These are phyloP conservation scores for Pseudocercospora vitis DNA, from an alignment of 2,329 filamentous ascomycete species.

Conservation along the genomic window DNA sequence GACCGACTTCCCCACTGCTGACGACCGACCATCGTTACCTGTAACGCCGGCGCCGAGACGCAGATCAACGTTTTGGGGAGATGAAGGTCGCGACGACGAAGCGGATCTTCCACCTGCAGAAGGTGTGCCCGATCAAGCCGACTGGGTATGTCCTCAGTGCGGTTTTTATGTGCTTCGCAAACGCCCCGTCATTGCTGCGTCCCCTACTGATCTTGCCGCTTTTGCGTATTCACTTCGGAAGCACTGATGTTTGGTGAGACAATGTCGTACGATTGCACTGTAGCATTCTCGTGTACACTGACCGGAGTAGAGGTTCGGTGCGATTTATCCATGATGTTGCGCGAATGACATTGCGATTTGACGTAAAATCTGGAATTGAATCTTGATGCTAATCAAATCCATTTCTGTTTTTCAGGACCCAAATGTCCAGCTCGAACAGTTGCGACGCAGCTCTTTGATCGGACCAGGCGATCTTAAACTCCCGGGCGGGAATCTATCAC, in stretches of 20 bases:
- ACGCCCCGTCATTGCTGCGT: not conserved
- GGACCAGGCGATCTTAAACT: constrained; percentile 33
- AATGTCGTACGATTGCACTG: constrained; percentile 1
- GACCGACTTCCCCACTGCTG: constrained; percentile 82
- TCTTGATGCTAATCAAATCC: constrained; percentile 19
- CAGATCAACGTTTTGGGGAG: constrained; percentile 67
- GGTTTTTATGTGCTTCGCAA: constrained; percentile 32
- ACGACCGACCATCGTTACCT: constrained; percentile 81
- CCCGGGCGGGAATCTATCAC: constrained; percentile 25
- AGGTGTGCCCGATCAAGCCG: constrained; percentile 81
- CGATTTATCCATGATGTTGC: constrained; percentile 4
- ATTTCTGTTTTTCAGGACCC: constrained; percentile 44
- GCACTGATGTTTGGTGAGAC: no score
- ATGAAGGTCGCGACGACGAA: constrained; percentile 53
- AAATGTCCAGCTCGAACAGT: constrained; percentile 47
- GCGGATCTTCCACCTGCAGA: constrained; percentile 70
- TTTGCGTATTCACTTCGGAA: constrained; percentile 16
- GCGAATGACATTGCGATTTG: constrained; percentile 4
- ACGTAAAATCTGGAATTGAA: not conserved
- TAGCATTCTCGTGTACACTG: not conserved
- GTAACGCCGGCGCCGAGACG: constrained; percentile 83
- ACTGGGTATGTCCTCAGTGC: constrained; percentile 80
- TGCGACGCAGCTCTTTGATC: constrained; percentile 47
- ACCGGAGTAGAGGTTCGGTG: not conserved
- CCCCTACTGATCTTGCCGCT: constrained; percentile 9